phyloP scores from a whole-genome alignment of 495 filamentous ascomycete species.

The Aspergillus asperescens region DNA sequence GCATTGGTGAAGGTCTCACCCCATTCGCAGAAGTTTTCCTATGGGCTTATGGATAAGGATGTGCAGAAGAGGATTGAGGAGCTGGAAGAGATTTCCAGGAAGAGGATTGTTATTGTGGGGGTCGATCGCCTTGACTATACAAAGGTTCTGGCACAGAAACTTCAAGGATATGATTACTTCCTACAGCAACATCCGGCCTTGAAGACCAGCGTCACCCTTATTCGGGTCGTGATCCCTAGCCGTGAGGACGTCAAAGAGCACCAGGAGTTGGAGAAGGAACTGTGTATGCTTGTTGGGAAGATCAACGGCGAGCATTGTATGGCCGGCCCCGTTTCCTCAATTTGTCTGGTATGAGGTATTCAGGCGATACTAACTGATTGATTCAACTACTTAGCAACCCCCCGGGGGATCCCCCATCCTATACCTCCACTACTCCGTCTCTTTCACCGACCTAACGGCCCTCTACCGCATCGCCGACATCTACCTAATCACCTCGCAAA shows the following conservation, averaged over 20 bases:
- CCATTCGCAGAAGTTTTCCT: conserved; percentile 58
- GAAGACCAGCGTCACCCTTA: conserved; percentile 84
- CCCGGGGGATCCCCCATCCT: conserved; percentile 90
- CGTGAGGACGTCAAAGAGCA: conserved; percentile 95
- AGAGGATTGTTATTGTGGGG: conserved; percentile 84
- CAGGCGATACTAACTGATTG: neutral
- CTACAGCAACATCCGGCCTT: conserved; percentile 87
- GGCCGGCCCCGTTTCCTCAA: neutral
- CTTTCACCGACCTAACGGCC: conserved; percentile 85
- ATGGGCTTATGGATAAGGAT: conserved; percentile 63
- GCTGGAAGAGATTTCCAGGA: conserved; percentile 76
- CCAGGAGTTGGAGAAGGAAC: conserved; percentile 82
- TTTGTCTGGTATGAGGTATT: neutral
- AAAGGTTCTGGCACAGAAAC: conserved; percentile 92
- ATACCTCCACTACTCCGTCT: conserved; percentile 86
- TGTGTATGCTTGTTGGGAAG: conserved; percentile 83
- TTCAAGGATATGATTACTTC: conserved; percentile 87
- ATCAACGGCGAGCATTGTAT: conserved; percentile 69
- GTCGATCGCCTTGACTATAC: conserved; percentile 93
- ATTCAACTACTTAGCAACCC: conserved; percentile 54
- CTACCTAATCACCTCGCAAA: conserved; percentile 81
- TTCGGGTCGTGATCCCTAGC: conserved; percentile 90
- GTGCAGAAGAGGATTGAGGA: conserved; percentile 74
- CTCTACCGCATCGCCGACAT: conserved; percentile 86
- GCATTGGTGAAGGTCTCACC: too few relatives aligned